A percentile compares a stretch with the other conserved stretches of the same genome.
Evolutionary conservation across 2,329 filamentous ascomycete genomes (phyloP).

Genomic region (Claviceps monticola): DNA sequence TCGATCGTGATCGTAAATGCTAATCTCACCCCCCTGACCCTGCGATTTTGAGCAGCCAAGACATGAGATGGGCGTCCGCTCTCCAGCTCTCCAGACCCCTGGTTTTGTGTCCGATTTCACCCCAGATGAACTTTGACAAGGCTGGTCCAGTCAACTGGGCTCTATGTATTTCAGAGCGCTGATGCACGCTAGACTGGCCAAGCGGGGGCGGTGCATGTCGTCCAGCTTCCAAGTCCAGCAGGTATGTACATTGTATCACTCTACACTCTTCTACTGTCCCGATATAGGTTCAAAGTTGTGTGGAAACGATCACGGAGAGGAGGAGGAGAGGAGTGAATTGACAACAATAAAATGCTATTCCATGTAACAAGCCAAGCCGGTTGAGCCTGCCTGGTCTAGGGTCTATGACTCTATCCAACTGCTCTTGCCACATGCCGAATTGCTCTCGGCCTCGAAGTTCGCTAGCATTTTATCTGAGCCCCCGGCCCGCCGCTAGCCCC

Average conservation of each 20-base stretch:
- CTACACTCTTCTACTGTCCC: too few species aligned
- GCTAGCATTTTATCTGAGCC: not conserved
- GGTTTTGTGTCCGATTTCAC: not conserved
- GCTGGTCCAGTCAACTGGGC: not conserved
- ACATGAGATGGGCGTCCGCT: not conserved
- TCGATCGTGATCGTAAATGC: too few species aligned
- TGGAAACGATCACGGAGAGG: too few species aligned
- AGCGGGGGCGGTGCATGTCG: not conserved
- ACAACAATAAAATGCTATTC: too few species aligned
- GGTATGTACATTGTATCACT: too few species aligned
- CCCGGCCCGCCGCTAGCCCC: not conserved
- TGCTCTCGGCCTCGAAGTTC: too few species aligned
- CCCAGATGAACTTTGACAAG: not conserved
- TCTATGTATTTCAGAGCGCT: conserved; percentile 1
- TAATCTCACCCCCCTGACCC: not conserved
- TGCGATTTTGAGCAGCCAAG: not conserved
- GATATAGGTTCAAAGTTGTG: too few species aligned
- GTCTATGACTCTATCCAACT: not conserved
- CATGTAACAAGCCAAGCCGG: too few species aligned
- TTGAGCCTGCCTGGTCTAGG: too few species aligned
- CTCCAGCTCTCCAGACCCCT: not conserved
- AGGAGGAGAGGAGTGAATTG: too few species aligned
- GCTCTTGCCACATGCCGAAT: not conserved
- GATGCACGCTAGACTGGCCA: not conserved
- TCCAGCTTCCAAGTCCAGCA: not conserved